A percentile compares a stretch with the other conserved stretches of the same genome.
These are phyloP conservation scores for Onygena corvina DNA, from an alignment of 2,329 filamentous ascomycete species.

Conservation along the genomic window DNA sequence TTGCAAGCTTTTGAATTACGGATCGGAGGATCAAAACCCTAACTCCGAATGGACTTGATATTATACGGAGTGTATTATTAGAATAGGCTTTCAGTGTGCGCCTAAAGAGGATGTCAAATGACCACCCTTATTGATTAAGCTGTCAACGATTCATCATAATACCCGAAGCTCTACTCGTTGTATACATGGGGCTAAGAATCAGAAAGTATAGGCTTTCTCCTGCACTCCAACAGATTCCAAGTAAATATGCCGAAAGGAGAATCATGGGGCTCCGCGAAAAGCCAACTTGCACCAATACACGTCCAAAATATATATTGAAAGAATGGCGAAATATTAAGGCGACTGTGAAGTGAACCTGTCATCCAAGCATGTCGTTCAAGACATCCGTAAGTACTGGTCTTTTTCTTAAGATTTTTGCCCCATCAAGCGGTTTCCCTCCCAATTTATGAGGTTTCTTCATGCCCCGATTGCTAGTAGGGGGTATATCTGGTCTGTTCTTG, in stretches of 20 bases:
- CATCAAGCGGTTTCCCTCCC: constrained; percentile 43
- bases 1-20: constrained; percentile 3
- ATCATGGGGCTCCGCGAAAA: constrained; percentile 1
- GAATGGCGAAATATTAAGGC: constrained; percentile 2
- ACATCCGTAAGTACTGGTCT: constrained; percentile 64
- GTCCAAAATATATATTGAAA: constrained; percentile 8
- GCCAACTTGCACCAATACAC: background rate
- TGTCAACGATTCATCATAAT: too few species aligned
- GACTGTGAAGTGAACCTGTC: constrained; percentile 3
- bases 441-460: constrained; percentile 47
- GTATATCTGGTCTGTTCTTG: constrained; percentile 19
- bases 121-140: too few species aligned
- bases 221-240: background rate
- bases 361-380: constrained; percentile 50
- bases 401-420: constrained; percentile 48
- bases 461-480: constrained; percentile 19
- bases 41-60: too few species aligned
- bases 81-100: too few species aligned
- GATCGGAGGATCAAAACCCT: too few species aligned
- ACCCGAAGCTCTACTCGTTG: too few species aligned
- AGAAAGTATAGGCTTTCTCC: too few species aligned
- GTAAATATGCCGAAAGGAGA: background rate
- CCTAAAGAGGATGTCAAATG: too few species aligned
- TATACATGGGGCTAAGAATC: too few species aligned
- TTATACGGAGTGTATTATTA: background rate